Percentiles rank a stretch among this genome's conserved stretches.
Conservation (phyloP, 2,329 filamentous ascomycete species). For the Zopfia rhizophila region DNA sequence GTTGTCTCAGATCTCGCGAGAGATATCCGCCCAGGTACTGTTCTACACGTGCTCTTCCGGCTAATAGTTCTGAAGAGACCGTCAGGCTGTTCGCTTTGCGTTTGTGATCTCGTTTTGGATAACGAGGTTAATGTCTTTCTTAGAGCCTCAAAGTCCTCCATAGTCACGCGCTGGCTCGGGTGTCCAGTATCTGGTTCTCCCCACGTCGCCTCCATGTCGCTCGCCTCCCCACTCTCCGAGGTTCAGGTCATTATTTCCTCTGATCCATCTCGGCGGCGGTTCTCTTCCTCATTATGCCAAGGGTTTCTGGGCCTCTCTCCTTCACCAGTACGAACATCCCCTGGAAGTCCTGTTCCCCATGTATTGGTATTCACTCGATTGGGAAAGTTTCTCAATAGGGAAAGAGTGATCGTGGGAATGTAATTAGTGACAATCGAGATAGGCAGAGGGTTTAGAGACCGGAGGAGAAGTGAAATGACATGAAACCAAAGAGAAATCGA, state of each 20-base stretch:
- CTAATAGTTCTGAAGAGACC: constrained; percentile 38
- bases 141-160: constrained; percentile 69
- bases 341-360: constrained; percentile 35
- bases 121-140: constrained; percentile 65
- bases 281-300: constrained; percentile 46
- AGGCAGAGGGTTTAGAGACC: no score
- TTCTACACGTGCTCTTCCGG: constrained; percentile 37
- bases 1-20: constrained; percentile 21
- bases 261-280: constrained; percentile 22
- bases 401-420: no score
- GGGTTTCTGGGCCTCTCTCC: constrained; percentile 42
- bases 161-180: constrained; percentile 63
- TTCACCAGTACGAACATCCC: constrained; percentile 22
- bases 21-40: constrained; percentile 25
- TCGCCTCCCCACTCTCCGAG: constrained; percentile 36
- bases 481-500: no score
- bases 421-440: no score
- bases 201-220: constrained; percentile 65
- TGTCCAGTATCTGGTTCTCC: constrained; percentile 69
- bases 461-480: no score
- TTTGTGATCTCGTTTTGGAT: constrained; percentile 54
- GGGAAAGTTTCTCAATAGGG: no score
- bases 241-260: constrained; percentile 28
- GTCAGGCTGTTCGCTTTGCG: constrained; percentile 36
- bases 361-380: no score